phyloP scores from a whole-genome alignment of 192 early-diverging fungal genomes.

The Dissophora globulifera region DNA sequence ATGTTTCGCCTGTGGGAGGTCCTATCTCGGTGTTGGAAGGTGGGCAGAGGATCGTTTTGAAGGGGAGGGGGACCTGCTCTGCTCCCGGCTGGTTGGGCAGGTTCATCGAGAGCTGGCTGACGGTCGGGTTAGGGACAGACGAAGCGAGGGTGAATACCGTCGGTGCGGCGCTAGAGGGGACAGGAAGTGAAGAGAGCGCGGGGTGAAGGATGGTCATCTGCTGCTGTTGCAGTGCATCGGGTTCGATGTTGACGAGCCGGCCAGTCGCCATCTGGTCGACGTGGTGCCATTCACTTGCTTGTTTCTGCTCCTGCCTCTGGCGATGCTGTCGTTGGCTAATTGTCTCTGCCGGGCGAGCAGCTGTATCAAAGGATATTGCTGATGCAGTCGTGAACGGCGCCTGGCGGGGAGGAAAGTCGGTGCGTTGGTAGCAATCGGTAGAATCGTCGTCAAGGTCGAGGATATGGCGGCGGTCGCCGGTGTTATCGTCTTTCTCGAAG shows the following conservation, averaged over 20 bases:
- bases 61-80: conserved; percentile 24
- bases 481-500: not conserved
- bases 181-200: not conserved
- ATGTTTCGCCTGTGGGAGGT: too few species aligned
- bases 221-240: not conserved
- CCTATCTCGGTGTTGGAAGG: not conserved
- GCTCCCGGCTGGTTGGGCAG: not conserved
- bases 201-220: conserved; percentile 29
- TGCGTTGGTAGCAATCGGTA: not conserved
- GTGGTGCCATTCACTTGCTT: not conserved
- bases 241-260: not conserved
- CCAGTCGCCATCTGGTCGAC: not conserved
- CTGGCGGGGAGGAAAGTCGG: not conserved
- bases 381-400: too few species aligned
- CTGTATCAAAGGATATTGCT: not conserved
- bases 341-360: too few species aligned
- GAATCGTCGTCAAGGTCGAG: not conserved
- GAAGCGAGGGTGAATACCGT: conserved; percentile 28
- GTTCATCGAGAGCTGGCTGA: conserved; percentile 24
- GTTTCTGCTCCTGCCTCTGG: not conserved
- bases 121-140: conserved; percentile 27
- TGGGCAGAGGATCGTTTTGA: conserved; percentile 17
- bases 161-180: conserved; percentile 9
- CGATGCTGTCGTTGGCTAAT: not conserved
- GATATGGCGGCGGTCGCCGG: not conserved